These are phyloP conservation scores for Nyctanthes arbortristis DNA, from an alignment of 257 asterid species.

Conservation along the genomic window DNA sequence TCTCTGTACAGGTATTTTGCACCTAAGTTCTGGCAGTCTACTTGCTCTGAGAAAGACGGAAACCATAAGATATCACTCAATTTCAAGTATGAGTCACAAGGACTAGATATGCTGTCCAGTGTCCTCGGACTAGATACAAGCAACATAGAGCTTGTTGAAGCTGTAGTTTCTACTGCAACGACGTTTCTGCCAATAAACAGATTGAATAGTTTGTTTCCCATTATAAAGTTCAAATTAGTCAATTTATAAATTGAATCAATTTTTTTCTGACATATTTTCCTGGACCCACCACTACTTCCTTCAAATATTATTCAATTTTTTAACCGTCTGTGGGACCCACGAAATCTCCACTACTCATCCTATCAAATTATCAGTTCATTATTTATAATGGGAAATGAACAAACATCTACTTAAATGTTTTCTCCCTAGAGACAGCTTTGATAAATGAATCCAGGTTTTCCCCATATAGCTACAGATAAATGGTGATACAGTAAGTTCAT, in stretches of 20 bases:
- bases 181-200: background rate
- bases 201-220: background rate
- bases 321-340: no score
- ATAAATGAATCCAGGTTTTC: conserved; percentile 16
- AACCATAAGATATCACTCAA: conserved; percentile 11
- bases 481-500: conserved; percentile 3
- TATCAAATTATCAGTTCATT: no score
- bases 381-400: no score
- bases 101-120: conserved; percentile 12
- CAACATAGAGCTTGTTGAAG: conserved; percentile 11
- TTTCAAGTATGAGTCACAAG: conserved; percentile 15
- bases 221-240: conserved; percentile 10
- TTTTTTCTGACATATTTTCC: no score
- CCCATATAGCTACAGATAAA: conserved; percentile 2
- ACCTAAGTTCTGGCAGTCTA: conserved; percentile 48
- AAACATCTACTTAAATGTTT: no score
- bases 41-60: conserved; percentile 42
- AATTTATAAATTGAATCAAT: no score
- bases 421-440: background rate
- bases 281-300: no score
- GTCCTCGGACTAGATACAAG: conserved; percentile 18
- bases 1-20: conserved; percentile 51
- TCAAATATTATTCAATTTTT: no score
- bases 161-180: conserved; percentile 1
- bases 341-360: no score